Evolutionary conservation across 257 asterid species (phyloP).

Genomic region (Buddleja alternifolia): DNA sequence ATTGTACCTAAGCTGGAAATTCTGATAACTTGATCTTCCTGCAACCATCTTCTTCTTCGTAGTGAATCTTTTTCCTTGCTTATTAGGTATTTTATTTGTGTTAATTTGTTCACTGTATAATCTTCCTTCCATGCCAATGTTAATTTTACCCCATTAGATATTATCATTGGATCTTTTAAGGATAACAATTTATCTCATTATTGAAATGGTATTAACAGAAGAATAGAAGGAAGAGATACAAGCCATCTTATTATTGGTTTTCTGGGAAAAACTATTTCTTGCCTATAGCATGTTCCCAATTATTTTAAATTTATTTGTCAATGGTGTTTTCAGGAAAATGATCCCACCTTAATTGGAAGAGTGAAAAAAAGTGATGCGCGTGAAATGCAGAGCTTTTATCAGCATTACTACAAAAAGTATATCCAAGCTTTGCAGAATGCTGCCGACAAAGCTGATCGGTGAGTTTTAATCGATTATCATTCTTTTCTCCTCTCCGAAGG

Average conservation of each 20-base stretch:
- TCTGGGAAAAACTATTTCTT: neutral
- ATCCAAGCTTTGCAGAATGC: conserved; percentile 99
- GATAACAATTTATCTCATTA: neutral
- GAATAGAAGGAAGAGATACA: neutral
- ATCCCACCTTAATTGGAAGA: conserved; percentile 95
- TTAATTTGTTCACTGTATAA: too few species aligned
- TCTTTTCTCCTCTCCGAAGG: conserved; percentile 19
- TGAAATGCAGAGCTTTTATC: conserved; percentile 99
- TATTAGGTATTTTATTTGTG: too few species aligned
- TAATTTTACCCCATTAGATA: too few species aligned
- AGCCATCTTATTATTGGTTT: neutral
- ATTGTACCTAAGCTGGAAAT: too few species aligned
- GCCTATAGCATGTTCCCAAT: conserved; percentile 1
- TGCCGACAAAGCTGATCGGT: conserved; percentile 99
- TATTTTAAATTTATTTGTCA: conserved; percentile 8
- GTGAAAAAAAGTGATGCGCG: conserved; percentile 99
- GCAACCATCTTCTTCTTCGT: too few species aligned
- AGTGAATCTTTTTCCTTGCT: too few species aligned
- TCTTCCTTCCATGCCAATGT: too few species aligned
- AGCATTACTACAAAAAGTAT: conserved; percentile 94
- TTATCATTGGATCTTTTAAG: neutral
- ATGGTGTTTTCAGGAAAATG: conserved; percentile 78
- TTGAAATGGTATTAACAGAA: neutral
- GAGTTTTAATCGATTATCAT: conserved; percentile 30
- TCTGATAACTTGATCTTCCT: too few species aligned